phyloP scores from a whole-genome alignment of 108 stramenopile species.

The Chaetoceros tenuissimus region DNA sequence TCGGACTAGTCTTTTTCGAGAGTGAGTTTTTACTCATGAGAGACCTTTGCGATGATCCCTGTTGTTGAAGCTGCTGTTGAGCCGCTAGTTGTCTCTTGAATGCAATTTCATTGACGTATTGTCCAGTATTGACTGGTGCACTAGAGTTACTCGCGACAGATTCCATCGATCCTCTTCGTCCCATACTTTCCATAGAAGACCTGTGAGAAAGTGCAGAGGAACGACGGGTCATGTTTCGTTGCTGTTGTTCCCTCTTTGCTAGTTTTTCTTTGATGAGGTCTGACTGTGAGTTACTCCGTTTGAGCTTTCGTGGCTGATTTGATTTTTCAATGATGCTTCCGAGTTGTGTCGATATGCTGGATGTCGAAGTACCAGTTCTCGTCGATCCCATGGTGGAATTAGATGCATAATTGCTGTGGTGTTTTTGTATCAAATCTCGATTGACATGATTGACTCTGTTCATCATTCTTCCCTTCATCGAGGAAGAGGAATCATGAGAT shows the following conservation, averaged over 20 bases:
- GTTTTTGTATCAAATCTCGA: background rate
- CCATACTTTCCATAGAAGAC: too few relatives aligned
- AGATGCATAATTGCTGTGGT: background rate
- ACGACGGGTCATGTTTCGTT: too few relatives aligned
- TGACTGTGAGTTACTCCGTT: background rate
- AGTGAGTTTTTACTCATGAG: background rate
- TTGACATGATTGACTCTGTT: background rate
- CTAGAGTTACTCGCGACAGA: too few relatives aligned
- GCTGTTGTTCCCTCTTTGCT: background rate
- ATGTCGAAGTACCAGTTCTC: background rate
- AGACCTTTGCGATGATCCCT: background rate
- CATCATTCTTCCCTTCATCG: background rate
- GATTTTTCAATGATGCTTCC: background rate
- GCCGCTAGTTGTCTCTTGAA: slow-evolving; percentile 5
- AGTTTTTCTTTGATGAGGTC: background rate
- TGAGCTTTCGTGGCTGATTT: background rate
- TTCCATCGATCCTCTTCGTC: too few relatives aligned
- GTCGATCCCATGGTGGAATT: background rate
- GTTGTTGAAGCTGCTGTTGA: slow-evolving; percentile 4
- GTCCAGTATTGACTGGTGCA: slow-evolving; percentile 8
- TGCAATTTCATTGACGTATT: slow-evolving; percentile 11
- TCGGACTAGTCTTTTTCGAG: background rate
- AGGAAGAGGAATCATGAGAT: background rate
- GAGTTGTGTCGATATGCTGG: background rate
- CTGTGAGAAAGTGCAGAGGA: too few relatives aligned